Evolutionary conservation across 176 grass and related monocot species (phyloP), one percentile per base, ranked within the genome.

Genomic region (Zea luxurians): DNA sequence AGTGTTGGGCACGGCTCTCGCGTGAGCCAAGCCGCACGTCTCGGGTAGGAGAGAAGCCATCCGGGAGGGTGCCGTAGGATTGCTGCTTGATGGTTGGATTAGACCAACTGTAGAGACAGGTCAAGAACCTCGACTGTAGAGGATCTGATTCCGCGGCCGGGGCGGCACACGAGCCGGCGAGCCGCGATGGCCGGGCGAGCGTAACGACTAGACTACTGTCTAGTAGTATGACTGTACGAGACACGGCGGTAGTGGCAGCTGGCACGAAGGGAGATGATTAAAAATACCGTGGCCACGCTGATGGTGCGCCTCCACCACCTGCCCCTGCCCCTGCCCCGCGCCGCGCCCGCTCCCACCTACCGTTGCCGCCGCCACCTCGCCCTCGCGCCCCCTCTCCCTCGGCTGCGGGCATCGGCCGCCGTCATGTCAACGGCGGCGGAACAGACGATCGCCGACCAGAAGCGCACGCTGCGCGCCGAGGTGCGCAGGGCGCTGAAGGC

Each of bases 401-500:
- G 53, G 10, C 72, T 9, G 15, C 71, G 64, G 64, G 46, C 80
- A 37, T 66, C 68, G 35, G 50, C 46, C 13, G 21, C 37, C 13
- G 59, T 78, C 73, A 87, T 79, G 71, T 81, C 89, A 45, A 64
- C 83, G 34, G 10, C 70, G 61, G 69, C 82, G 73, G 87, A 63
- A 75, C 75, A 86, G 78, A 54, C 61, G 61, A 71, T 79, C 38
- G 68, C 82, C 10, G 88, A 87, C 42, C 81, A 89, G 83, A 99
- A 99, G 86, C 90, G 90, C 62, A 83, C 83, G 59, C 71, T 99
- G 48, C 89, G 92, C 17, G 80, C 83, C 52, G 87, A 92, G 17
- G 87, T 99, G 49, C 92, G 96, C 45, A 85, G 62, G 72, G 87
- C 86, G 44, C 88, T 99, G 62, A 92, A 88, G 89, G 85, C 83